phyloP scores from a whole-genome alignment of 139 green algal genomes.

The Asterochloris sp. region DNA sequence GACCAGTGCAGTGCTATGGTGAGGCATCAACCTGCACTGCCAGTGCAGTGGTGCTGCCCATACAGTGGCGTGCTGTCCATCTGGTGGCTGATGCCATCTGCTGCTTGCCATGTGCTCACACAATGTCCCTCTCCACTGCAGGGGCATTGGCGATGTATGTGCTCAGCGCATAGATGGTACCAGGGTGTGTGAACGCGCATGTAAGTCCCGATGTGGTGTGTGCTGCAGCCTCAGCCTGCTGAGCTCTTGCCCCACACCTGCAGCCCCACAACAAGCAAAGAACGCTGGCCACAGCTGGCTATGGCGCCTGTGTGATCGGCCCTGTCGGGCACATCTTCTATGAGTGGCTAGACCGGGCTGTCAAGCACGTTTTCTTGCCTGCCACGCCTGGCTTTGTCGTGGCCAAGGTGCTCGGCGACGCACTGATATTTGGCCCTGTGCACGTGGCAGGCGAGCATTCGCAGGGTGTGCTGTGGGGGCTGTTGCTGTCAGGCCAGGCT shows the following conservation, averaged over 20 bases:
- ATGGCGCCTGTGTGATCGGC: conserved; percentile 12
- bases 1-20: conserved; percentile 23
- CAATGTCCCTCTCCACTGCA: not conserved
- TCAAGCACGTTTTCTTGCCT: conserved; percentile 2
- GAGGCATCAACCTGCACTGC: not conserved
- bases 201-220: not conserved
- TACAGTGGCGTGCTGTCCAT: too few relatives aligned
- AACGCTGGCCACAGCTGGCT: conserved; percentile 4
- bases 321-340: conserved; percentile 16
- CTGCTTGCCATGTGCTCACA: not conserved
- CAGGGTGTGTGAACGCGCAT: not conserved
- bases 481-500: too few relatives aligned
- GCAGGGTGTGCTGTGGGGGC: too few relatives aligned
- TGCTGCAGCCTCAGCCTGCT: not conserved
- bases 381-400: conserved; percentile 5
- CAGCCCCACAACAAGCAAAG: conserved; percentile 4
- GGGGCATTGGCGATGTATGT: conserved; percentile 21
- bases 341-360: conserved; percentile 2
- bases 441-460: conserved; percentile 13
- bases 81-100: not conserved
- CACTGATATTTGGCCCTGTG: conserved; percentile 25
- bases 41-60: not conserved
- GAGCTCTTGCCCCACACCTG: not conserved
- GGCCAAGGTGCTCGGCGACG: conserved; percentile 18
- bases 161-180: conserved; percentile 13